Evolutionary conservation across 306 rosid species (phyloP).

Genomic region (Glycine soja): DNA sequence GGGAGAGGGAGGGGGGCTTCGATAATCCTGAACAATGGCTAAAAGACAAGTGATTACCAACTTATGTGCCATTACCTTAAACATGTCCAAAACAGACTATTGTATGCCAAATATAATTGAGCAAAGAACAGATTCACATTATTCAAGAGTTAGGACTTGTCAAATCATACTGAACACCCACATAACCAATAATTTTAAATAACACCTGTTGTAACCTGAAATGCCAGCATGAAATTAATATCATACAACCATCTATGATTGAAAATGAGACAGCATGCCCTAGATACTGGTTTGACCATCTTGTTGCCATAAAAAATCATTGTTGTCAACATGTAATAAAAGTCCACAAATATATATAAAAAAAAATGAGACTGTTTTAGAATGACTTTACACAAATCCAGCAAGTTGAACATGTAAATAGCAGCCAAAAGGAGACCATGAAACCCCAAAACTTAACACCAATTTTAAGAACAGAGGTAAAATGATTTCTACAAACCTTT

Average conservation of each 20-base stretch:
- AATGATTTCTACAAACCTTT: conserved; percentile 64
- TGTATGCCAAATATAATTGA: conserved; percentile 30
- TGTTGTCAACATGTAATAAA: conserved; percentile 31
- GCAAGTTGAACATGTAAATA: conserved; percentile 19
- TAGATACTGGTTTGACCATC: conserved; percentile 5
- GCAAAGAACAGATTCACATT: conserved; percentile 16
- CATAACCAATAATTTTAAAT: conserved; percentile 4
- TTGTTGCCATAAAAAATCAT: conserved; percentile 23
- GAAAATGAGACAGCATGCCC: conserved; percentile 15
- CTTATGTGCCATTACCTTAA: neutral
- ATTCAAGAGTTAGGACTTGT: conserved; percentile 12
- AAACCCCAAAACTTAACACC: neutral
- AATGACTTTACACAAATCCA: conserved; percentile 9
- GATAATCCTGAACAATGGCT: neutral
- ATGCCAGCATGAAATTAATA: conserved; percentile 21
- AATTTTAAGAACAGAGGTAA: neutral
- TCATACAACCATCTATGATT: neutral
- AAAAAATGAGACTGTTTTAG: neutral
- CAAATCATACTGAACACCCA: conserved; percentile 14
- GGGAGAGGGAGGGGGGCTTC: neutral
- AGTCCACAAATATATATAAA: neutral
- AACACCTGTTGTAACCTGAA: neutral
- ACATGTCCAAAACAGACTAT: conserved; percentile 24
- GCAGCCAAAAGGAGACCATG: neutral
- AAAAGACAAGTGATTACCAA: conserved; percentile 4